Evolutionary conservation across 805 yeast species (phyloP), one percentile per base, ranked within the genome.

Genomic region (Teunomyces lycoperdinae): DNA sequence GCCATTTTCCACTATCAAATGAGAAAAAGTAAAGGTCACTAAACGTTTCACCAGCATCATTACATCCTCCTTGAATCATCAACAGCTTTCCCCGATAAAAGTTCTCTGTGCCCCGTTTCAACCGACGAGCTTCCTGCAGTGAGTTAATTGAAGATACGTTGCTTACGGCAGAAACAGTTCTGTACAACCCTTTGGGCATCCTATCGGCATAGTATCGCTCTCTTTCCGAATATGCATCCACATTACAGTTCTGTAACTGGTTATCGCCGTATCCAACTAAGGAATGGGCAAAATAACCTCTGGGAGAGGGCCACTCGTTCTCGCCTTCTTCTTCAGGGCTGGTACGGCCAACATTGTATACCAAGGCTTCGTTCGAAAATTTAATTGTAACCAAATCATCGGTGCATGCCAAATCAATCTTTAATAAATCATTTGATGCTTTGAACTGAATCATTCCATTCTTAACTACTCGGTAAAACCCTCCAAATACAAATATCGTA

Each of bases 21-120:
- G 56, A 49, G 53, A 65, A 71, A 30, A 68, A 32, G 50, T 57
- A 67, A 42, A 71, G 57, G 49, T 70, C 73, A 43, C 68, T 59
- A 46, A 62, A 71, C 2, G 62, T 59, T 9, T 66, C 54, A 8
- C 47, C 39, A 1, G 58, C 41, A 13, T 67, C 67, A 47, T 66
- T 62, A 42, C 68, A 65, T 2, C 78, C 78, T 1, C 78, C 78
- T 33, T 73, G 78, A 7, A 73, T 52, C 9, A 73, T 27, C 10
- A 71, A 58, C 9, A 67, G 63, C 48, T 64, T 67, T 16, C 59
- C 61, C 2, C 30, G 16, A 26, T 38, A 38, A 26, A 38, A 38
- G 14, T 26, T 38, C 30, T 38, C 41, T 6, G 41, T 10, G 2
- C 41, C 41, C 3, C 41, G 16, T 9, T 38, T 38, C 30, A 20